These are phyloP conservation scores for Penicillium crystallinum DNA, from an alignment of 495 filamentous ascomycete species.

Conservation along the genomic window DNA sequence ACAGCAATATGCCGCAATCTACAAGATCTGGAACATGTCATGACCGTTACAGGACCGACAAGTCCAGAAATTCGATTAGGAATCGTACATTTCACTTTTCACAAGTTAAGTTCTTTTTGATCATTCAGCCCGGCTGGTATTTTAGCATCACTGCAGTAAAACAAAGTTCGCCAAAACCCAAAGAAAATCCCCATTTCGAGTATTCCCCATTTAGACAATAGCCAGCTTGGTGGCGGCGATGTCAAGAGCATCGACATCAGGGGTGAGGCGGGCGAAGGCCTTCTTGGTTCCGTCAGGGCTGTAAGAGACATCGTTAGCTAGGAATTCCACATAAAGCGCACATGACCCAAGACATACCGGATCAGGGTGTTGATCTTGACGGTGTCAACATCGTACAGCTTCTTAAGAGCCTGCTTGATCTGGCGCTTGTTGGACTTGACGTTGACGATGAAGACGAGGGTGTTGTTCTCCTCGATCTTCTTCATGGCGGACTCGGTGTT, in stretches of 20 bases:
- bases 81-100: conserved; percentile 17
- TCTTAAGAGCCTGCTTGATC: conserved; percentile 98
- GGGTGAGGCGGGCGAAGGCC: conserved; percentile 89
- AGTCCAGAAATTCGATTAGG: conserved; percentile 6
- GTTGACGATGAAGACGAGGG: conserved; percentile 96
- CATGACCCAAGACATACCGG: conserved; percentile 52
- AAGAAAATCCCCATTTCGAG: conserved; percentile 26
- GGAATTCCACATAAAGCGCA: neutral
- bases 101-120: conserved; percentile 36
- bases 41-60: conserved; percentile 8
- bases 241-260: conserved; percentile 97
- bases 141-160: conserved; percentile 42
- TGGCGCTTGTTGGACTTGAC: conserved; percentile 99
- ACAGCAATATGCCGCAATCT: neutral
- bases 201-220: conserved; percentile 68
- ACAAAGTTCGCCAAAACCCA: conserved; percentile 41
- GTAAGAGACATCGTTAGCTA: conserved; percentile 12
- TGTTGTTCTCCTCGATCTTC: conserved; percentile 99
- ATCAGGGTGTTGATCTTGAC: conserved; percentile 99
- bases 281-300: conserved; percentile 98
- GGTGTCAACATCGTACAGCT: conserved; percentile 96
- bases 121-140: conserved; percentile 46
- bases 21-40: neutral
- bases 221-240: conserved; percentile 98
- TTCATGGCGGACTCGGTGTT: conserved; percentile 99